Evolutionary conservation across 2,329 filamentous ascomycete genomes (phyloP).

Genomic region (Trichothecium sympodiale): DNA sequence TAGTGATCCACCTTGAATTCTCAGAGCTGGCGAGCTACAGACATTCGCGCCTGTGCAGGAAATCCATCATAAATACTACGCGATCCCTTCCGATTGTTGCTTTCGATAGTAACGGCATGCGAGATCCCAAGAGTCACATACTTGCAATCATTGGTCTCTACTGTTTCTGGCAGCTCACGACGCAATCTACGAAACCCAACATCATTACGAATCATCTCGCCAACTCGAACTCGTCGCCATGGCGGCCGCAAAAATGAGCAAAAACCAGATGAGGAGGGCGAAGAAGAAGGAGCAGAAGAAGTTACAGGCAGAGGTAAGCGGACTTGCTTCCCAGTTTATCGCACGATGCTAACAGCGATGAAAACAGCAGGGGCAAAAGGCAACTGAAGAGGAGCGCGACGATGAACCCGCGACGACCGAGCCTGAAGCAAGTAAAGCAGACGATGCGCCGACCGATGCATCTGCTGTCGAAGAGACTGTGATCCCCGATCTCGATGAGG

Average conservation of each 20-base stretch:
- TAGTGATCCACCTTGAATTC: too few relatives aligned
- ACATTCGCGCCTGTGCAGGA: slow-evolving; percentile 1
- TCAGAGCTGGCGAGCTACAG: too few relatives aligned
- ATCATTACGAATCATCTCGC: slow-evolving; percentile 14
- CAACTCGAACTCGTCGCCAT: slow-evolving; percentile 25
- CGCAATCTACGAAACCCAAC: slow-evolving; percentile 10
- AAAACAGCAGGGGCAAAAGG: neutral
- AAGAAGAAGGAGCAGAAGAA: slow-evolving; percentile 92
- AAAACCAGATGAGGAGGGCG: slow-evolving; percentile 86
- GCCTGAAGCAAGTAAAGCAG: slow-evolving; percentile 4
- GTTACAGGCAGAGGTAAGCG: slow-evolving; percentile 40
- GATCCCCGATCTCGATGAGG: slow-evolving; percentile 30
- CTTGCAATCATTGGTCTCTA: slow-evolving; percentile 20
- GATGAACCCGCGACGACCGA: slow-evolving; percentile 11
- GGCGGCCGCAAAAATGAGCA: slow-evolving; percentile 66
- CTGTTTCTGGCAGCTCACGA: slow-evolving; percentile 22
- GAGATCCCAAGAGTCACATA: slow-evolving; percentile 26
- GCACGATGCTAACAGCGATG: neutral
- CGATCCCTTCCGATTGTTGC: neutral
- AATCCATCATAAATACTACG: neutral
- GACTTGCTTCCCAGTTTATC: too few relatives aligned
- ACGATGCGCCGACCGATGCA: slow-evolving; percentile 9
- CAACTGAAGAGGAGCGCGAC: slow-evolving; percentile 12
- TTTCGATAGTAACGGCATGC: slow-evolving; percentile 15
- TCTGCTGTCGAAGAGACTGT: slow-evolving; percentile 26